Percentiles rank a stretch among this genome's conserved stretches.
These are phyloP conservation scores for Vaccinium darrowii DNA, from an alignment of 148 eudicot species.

Conservation along the genomic window DNA sequence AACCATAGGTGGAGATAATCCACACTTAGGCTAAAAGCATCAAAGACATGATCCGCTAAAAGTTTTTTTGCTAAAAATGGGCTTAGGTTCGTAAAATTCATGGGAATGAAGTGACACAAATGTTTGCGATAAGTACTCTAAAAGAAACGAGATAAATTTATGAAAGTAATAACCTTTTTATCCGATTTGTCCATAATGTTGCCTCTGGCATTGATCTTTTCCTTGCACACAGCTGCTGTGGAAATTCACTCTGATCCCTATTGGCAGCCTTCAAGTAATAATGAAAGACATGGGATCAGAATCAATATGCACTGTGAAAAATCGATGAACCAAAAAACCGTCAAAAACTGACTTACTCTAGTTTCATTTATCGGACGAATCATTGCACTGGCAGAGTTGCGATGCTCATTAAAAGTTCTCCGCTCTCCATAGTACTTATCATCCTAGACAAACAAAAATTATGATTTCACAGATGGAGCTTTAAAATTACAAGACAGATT, in stretches of 20 bases:
- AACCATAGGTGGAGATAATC: background rate
- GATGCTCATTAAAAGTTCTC: slow-evolving; percentile 33
- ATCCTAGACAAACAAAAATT: slow-evolving; percentile 37
- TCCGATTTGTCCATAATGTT: slow-evolving; percentile 40
- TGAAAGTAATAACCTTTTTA: slow-evolving; percentile 47
- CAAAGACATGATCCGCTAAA: background rate
- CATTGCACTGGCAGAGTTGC: slow-evolving; percentile 33
- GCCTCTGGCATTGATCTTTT: slow-evolving; percentile 33
- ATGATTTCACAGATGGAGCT: slow-evolving; percentile 13
- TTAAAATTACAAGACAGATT: slow-evolving; percentile 9
- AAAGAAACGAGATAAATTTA: background rate
- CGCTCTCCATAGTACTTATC: slow-evolving; percentile 39
- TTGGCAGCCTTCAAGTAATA: slow-evolving; percentile 50
- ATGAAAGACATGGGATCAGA: slow-evolving; percentile 13
- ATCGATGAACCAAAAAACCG: background rate
- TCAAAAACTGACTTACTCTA: slow-evolving; percentile 34
- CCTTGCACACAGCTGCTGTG: slow-evolving; percentile 30
- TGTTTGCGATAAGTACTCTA: no score
- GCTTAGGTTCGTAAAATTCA: background rate
- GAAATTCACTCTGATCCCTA: slow-evolving; percentile 48
- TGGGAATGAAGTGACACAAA: background rate
- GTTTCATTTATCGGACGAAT: slow-evolving; percentile 43
- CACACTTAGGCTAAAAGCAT: background rate
- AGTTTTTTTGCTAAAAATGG: background rate
- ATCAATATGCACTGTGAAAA: slow-evolving; percentile 11